Evolutionary conservation across 805 yeast species (phyloP), one percentile per base, ranked within the genome.

Genomic region (Lachancea cidri): DNA sequence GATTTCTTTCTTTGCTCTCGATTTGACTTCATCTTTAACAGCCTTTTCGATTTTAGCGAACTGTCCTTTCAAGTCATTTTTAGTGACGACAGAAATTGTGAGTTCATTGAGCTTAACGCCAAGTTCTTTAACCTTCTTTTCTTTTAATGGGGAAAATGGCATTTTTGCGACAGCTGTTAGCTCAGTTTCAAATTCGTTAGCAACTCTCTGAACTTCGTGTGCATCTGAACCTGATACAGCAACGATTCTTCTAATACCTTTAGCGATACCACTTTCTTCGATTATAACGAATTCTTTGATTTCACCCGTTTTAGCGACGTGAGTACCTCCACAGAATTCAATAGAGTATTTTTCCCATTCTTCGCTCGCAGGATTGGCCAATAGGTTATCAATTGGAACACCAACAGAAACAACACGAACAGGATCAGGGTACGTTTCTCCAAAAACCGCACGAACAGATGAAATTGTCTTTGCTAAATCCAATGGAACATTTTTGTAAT

Each of bases 321-420:
- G 99, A 9, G 98, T 93, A 68, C 99, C 99, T 69, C 99, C 99
- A 70, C 99, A 93, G 74, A 93, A 93, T 70, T 93, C 99, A 51
- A 93, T 74, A 1, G 96, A 86, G 58, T 76, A 72, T 32, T 76
- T 68, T 55, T 64, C 67, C 98, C 98, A 93, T 57, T 86, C 77
- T 38, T 70, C 68, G 58, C 77, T 84, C 19, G 69, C 54, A 52
- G 97, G 96, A 54, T 80, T 72, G 5, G 73, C 71, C 50, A 91
- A 63, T 52, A 93, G 71, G 13, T 84, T 93, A 18, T 85, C 88
- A 33, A 93, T 88, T 35, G 96, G 81, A 31, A 77, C 83, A 59
- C 99, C 99, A 58, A 93, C 85, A 22, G 96, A 86, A 36, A 93
- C 97, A 53, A 93, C 98, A 64, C 98, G 81, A 17, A 93, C 99